Evolutionary conservation across 2,329 filamentous ascomycete genomes (phyloP), one percentile per base, ranked within the genome.

Genomic region (Raffaelea arxii): DNA sequence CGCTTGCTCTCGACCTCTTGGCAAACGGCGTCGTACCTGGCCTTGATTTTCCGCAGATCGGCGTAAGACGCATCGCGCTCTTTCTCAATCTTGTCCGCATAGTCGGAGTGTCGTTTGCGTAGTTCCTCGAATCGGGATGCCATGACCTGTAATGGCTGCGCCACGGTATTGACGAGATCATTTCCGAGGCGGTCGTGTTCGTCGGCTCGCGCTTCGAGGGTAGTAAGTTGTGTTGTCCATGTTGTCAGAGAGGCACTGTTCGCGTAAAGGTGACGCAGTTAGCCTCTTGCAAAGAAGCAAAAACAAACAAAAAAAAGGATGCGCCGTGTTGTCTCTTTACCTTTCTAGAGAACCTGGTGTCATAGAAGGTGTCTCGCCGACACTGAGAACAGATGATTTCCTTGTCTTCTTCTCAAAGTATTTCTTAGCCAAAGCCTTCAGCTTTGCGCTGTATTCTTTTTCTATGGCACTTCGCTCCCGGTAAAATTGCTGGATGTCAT

Each of bases 401-500:
- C 83, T 89, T 41, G 86, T 81, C 72, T 97, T 98, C 72, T 94
- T 65, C 30, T 98, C 94, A 61, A 88, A 92, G 70, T 96, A 97
- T 64, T 92, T 96, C 71, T 92, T 94, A 46, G 91, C 92, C 43
- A 98, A 72, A 3, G 80, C 81, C 56, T 79, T 85, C 53, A 98
- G 80, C 66, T 91, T 97, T 53, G 84, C 77, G 58, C 87, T 85
- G 65, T 98, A 97, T 64, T 98, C 94, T 68, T 95, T 96, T 69
- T 98, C 92, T 63, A 98, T 95, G 30, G 72, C 80, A 61, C 88
- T 87, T 48, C 94, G 80, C 66, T 98, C 92, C 53, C 92, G 86
- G 72, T 97, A 98, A 71, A 97, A 98, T 60, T 87, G 82, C 65
- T 98, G 88, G 53, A 98, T 86, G 58, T 98, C 92, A 59, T 96